Evolutionary conservation across 2,329 filamentous ascomycete species (phyloP).

Genomic region (Colletotrichum gloeosporioides): DNA sequence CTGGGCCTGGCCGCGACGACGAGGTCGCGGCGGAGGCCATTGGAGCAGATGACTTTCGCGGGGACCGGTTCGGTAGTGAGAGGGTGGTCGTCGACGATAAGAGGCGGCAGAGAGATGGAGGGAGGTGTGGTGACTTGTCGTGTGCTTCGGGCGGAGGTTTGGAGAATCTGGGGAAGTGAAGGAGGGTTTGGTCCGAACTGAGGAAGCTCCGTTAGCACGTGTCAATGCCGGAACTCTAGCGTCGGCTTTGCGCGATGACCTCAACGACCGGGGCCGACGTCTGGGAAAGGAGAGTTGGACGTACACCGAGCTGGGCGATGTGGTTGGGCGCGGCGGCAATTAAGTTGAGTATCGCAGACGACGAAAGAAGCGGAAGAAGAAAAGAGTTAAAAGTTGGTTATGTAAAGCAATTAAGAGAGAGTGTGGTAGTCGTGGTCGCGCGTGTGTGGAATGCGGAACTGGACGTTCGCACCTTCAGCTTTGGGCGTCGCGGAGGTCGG

Average conservation of each 20-base stretch:
- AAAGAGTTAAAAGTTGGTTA: background rate
- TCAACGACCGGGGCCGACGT: background rate
- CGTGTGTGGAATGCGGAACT: background rate
- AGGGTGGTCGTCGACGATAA: background rate
- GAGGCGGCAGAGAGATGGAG: background rate
- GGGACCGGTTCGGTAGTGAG: background rate
- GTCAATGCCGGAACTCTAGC: background rate
- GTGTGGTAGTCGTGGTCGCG: background rate
- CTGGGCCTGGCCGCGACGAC: slow-evolving; percentile 18
- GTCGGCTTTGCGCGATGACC: background rate
- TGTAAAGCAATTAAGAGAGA: background rate
- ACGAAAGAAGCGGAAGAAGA: background rate
- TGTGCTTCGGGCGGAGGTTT: background rate
- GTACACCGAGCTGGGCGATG: background rate
- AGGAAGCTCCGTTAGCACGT: slow-evolving; percentile 14
- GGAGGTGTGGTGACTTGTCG: background rate
- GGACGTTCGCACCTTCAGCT: background rate
- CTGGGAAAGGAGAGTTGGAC: background rate
- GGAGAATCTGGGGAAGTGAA: background rate
- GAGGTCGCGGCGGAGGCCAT: slow-evolving; percentile 20
- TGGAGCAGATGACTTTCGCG: background rate
- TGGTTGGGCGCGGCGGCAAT: background rate
- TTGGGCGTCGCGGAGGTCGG: background rate
- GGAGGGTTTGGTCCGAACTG: slow-evolving; percentile 1
- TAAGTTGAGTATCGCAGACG: background rate